phyloP scores from a whole-genome alignment of 129 eudicot genomes.

The Calendula officinalis region DNA sequence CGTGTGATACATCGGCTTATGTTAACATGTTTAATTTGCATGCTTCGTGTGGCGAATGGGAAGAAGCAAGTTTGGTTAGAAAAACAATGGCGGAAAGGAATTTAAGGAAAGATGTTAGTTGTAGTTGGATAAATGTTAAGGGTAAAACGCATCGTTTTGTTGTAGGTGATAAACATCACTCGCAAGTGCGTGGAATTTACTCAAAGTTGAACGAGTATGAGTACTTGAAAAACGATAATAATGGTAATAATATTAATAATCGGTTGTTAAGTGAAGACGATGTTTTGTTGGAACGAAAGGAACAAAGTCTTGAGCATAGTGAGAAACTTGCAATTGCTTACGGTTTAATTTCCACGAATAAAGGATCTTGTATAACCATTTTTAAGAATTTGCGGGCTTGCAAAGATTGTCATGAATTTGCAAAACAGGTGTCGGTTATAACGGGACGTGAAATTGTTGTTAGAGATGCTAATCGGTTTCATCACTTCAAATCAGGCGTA shows the following conservation, averaged over 20 bases:
- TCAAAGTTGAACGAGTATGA: slow-evolving; percentile 39
- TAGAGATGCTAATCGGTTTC: slow-evolving; percentile 48
- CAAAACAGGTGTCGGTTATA: slow-evolving; percentile 45
- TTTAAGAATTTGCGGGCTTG: slow-evolving; percentile 58
- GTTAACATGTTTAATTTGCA: slow-evolving; percentile 51
- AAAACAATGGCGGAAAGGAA: slow-evolving; percentile 46
- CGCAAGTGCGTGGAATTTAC: slow-evolving; percentile 35
- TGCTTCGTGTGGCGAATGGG: slow-evolving; percentile 50
- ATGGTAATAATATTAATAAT: no score
- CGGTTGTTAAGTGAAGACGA: slow-evolving; percentile 37
- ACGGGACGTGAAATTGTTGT: slow-evolving; percentile 44
- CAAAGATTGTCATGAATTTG: slow-evolving; percentile 55
- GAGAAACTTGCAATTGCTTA: slow-evolving; percentile 55
- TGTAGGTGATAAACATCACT: slow-evolving; percentile 44
- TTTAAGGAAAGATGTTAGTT: slow-evolving; percentile 42
- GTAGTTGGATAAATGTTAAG: slow-evolving; percentile 45
- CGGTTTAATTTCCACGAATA: slow-evolving; percentile 37
- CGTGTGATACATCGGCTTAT: slow-evolving; percentile 49
- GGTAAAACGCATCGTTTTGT: slow-evolving; percentile 50
- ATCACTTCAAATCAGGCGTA: slow-evolving; percentile 42
- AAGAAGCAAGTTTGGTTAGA: slow-evolving; percentile 44
- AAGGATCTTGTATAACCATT: slow-evolving; percentile 36
- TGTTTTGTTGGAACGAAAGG: slow-evolving; percentile 43
- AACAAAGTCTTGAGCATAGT: slow-evolving; percentile 42
- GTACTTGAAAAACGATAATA: slow-evolving; percentile 26